Evolutionary conservation across 192 early-diverging fungal species (phyloP), one percentile per base, ranked within the genome.

Genomic region (Lobosporangium transversale): DNA sequence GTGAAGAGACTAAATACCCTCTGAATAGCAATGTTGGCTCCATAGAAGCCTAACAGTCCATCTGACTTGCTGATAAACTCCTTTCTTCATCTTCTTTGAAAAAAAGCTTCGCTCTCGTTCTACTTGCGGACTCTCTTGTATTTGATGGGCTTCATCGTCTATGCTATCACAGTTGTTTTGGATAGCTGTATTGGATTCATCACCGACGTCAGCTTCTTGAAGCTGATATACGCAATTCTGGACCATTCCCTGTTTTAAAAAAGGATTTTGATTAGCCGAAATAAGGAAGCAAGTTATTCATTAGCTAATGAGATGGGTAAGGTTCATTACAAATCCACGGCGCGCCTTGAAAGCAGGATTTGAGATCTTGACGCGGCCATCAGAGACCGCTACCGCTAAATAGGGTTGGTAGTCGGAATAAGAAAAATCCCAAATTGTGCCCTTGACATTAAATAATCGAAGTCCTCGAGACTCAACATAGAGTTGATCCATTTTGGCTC

Each of bases 361-460:
- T 4, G 65, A 48, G 15, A 76, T 49, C 20, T 56, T 54, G 15
- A 76, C 52, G 17, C 50, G 52, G 8, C 73, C 73, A 50, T 76
- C 73, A 11, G 73, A 76, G 20, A 76, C 48, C 1, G 56, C 73
- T n/a, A 58, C 59, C 4, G 73, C 64, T 2, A 66, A 20, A 44
- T 53, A 76, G 1, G 73, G 73, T 33, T 76, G 73, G 14, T 51
- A 76, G 9, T 76, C 63, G 1, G 73, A 76, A 36, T 62, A 76
- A 14, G 63, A 59, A 17, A 76, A 29, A 53, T 76, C 73, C 73
- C 73, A 76, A n/a, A 76, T 65, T n/a, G 53, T 55, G 10, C 73
- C 73, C 20, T 76, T 48, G 26, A 53, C 51, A 35, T 52, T 62
- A 26, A 76, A 76, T 32, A 67, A 10, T 52, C 64, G 42, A 23